These are phyloP conservation scores for Phialemoniopsis sp. DNA, from an alignment of 2,329 filamentous ascomycete species.

Conservation along the genomic window DNA sequence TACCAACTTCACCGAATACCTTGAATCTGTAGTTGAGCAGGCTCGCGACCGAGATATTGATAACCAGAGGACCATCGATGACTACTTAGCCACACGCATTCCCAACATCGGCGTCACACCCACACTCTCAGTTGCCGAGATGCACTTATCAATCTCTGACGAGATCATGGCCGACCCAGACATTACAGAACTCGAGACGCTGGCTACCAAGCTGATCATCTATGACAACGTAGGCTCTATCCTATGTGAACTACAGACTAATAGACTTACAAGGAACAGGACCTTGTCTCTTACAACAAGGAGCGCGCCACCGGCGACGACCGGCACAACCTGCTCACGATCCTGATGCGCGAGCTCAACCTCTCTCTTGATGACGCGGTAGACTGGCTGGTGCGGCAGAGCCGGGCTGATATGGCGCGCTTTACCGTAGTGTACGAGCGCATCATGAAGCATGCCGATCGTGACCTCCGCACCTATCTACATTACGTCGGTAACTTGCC, in stretches of 20 bases:
- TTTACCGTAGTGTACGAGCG: conserved; percentile 9
- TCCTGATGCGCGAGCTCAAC: conserved; percentile 13
- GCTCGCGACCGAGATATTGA: conserved; percentile 12
- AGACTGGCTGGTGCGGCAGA: conserved; percentile 7
- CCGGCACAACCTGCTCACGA: conserved; percentile 22
- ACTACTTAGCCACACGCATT: conserved; percentile 16
- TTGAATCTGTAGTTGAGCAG: conserved; percentile 15
- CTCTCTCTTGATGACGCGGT: conserved; percentile 9
- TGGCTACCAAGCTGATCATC: conserved; percentile 16
- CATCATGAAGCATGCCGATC: conserved; percentile 8
- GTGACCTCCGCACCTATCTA: conserved; percentile 10
- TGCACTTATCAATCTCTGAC: conserved; percentile 16
- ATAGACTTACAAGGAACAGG: conserved; percentile 5
- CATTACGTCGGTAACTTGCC: conserved; percentile 16
- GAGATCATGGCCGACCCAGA: conserved; percentile 11
- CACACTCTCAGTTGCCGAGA: conserved; percentile 15
- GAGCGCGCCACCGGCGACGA: conserved; percentile 18
- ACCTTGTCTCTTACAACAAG: conserved; percentile 22
- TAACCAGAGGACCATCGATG: conserved; percentile 12
- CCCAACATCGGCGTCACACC: conserved; percentile 17
- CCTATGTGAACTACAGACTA: neutral
- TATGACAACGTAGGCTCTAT: conserved; percentile 16
- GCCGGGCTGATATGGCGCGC: conserved; percentile 2
- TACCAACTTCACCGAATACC: too few relatives aligned
- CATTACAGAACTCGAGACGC: conserved; percentile 11